A percentile compares a stretch with the other conserved stretches of the same genome.
Conservation (phyloP, 331 rosid species). For the Cydonia oblonga region DNA sequence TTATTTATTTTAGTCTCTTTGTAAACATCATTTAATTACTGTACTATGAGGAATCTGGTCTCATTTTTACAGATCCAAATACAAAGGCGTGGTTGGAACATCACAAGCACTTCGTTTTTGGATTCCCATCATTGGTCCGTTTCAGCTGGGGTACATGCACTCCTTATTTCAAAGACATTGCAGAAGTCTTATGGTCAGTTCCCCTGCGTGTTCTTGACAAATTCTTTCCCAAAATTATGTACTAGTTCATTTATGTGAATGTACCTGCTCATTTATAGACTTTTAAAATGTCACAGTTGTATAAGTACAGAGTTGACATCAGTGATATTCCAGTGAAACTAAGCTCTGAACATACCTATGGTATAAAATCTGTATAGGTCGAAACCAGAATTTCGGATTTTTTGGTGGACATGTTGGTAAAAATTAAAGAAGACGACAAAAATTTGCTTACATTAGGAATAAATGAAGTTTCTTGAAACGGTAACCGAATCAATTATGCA, state of each 20-base stretch:
- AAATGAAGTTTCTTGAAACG: too few relatives aligned
- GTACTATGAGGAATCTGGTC: conserved; percentile 5
- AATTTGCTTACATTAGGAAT: not conserved
- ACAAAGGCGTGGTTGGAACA: conserved; percentile 77
- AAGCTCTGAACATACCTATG: not conserved
- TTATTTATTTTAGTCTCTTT: conserved; percentile 2
- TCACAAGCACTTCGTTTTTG: conserved; percentile 73
- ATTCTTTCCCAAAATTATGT: not conserved
- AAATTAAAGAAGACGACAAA: not conserved
- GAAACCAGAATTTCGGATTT: not conserved
- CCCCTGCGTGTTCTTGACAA: conserved; percentile 4
- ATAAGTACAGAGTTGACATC: not conserved
- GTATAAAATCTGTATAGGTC: not conserved
- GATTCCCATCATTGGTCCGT: conserved; percentile 81
- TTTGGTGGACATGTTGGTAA: not conserved
- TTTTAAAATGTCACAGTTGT: not conserved
- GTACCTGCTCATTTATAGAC: not conserved
- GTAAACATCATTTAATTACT: not conserved
- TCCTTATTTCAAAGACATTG: conserved; percentile 54
- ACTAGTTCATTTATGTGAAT: not conserved
- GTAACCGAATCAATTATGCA: too few relatives aligned
- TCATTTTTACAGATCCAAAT: conserved; percentile 49
- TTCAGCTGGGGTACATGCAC: conserved; percentile 98
- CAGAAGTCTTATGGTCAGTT: conserved; percentile 72
- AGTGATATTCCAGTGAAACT: not conserved